Conservation (phyloP, 176 grass and related monocot species). For the Bothriochloa decipiens region DNA sequence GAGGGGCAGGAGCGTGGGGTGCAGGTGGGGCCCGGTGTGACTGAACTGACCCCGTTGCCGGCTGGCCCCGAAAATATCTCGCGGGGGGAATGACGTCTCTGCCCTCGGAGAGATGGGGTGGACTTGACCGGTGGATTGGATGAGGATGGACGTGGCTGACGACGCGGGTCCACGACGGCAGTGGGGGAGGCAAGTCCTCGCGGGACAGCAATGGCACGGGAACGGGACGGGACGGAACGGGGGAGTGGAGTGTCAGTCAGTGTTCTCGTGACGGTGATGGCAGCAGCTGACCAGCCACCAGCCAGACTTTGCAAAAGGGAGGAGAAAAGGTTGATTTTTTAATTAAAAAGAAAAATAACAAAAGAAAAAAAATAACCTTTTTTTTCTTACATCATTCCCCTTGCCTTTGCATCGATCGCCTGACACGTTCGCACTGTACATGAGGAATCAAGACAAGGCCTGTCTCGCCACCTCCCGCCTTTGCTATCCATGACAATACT, state of each 20-base stretch:
- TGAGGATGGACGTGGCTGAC: neutral
- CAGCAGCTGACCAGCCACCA: neutral
- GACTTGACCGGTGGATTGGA: too few relatives aligned
- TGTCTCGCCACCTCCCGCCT: too few relatives aligned
- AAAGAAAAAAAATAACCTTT: neutral
- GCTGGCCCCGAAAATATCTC: conserved; percentile 14
- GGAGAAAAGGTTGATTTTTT: neutral
- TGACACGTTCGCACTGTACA: too few relatives aligned
- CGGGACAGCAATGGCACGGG: too few relatives aligned
- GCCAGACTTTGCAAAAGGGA: neutral
- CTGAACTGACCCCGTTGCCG: neutral
- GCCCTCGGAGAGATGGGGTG: too few relatives aligned
- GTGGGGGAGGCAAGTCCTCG: neutral
- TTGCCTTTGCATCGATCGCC: too few relatives aligned
- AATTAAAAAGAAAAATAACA: neutral
- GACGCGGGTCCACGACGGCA: neutral
- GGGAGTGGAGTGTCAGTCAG: too few relatives aligned
- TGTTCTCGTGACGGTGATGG: neutral
- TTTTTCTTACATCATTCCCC: too few relatives aligned
- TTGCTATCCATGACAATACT: too few relatives aligned
- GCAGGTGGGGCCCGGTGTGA: neutral
- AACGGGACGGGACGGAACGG: too few relatives aligned
- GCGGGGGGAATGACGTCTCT: neutral
- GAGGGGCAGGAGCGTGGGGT: neutral
- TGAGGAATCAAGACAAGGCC: too few relatives aligned